These are phyloP conservation scores for Tylopilus sp. DNA, from an alignment of 1,284 basidiomycete species.

Conservation along the genomic window DNA sequence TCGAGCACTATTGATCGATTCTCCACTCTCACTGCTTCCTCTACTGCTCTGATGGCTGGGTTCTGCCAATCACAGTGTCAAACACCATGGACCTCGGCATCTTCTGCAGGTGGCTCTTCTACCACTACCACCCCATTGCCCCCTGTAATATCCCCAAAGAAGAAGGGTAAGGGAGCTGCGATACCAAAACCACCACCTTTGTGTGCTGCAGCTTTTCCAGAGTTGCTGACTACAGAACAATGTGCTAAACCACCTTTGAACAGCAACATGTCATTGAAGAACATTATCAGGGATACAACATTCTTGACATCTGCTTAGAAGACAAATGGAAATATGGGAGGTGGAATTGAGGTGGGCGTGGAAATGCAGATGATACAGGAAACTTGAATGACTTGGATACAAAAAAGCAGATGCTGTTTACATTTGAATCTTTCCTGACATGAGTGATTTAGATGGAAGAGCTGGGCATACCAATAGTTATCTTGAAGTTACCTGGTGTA, in stretches of 20 bases:
- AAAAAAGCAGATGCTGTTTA: conserved; percentile 86
- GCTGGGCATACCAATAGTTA: neutral
- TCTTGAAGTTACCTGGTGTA: too few species aligned
- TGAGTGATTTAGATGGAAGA: conserved; percentile 32
- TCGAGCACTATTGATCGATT: conserved; percentile 51
- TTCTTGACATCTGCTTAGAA: conserved; percentile 66
- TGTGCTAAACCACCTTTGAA: conserved; percentile 65
- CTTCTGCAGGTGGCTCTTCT: conserved; percentile 28
- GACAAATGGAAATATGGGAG: conserved; percentile 1
- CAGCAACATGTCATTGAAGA: conserved; percentile 75
- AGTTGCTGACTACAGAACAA: conserved; percentile 62
- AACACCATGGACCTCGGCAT: conserved; percentile 67
- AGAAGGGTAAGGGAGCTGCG: conserved; percentile 14
- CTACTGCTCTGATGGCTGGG: conserved; percentile 19
- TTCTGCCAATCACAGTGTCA: conserved; percentile 53
- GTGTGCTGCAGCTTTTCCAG: conserved; percentile 76
- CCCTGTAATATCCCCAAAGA: conserved; percentile 24
- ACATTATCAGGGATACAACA: conserved; percentile 70
- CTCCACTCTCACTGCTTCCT: conserved; percentile 52
- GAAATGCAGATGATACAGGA: neutral
- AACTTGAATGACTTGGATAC: too few species aligned
- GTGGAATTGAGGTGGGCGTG: neutral
- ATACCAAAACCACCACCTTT: conserved; percentile 53
- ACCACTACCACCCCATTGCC: neutral
- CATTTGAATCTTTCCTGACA: conserved; percentile 70